Evolutionary conservation across 371 early-diverging fungal species (phyloP), one percentile per base, ranked within the genome.

Genomic region (Apophysomyces elegans): DNA sequence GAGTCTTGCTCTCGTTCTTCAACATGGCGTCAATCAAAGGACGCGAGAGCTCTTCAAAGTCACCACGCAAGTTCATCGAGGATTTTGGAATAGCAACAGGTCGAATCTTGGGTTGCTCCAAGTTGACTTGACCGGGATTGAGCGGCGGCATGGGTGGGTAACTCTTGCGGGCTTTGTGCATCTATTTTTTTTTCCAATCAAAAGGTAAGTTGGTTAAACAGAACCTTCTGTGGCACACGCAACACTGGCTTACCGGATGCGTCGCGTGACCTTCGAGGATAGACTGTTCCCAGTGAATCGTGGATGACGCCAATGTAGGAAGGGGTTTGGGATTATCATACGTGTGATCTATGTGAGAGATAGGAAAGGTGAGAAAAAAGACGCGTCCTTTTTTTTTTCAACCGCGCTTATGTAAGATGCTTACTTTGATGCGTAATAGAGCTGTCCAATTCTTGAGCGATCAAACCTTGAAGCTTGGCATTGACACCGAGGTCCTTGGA

Each of bases 261-360:
- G 90, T 90, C n/a, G 90, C 88, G 62, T 92, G 92, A 12, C 92
- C 92, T 67, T 92, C 92, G 11, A 90, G 71, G 21, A 92, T 80
- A 44, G 84, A 76, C 68, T 89, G 90, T 64, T 92, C 92, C 92
- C 92, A 92, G 58, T 86, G 84, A n/a, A 88, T 71, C 3, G 80
- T 72, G 7, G 86, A 73, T 3, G 79, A 78, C 3, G 67, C 50
- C 16, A 89, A 69, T 32, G 69, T 72, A 13, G 88, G 91, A 1
- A 75, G 56, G 0, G 79, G 68, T 18, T 79, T 80, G 46, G 81
- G 84, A 64, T 83, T 69, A 58, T 75, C 75, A 69, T 87, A 91
- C 5, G 88, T 83, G 37, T 81, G 65, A n/a, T 73, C 77, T 82
- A 61, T 36, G 5, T 41, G 6, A 14, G 18, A 9, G 44, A 46